Base-by-base conservation (phyloP, 2,329 filamentous ascomycete species). In the Fusarium nisikadoi region DNA sequence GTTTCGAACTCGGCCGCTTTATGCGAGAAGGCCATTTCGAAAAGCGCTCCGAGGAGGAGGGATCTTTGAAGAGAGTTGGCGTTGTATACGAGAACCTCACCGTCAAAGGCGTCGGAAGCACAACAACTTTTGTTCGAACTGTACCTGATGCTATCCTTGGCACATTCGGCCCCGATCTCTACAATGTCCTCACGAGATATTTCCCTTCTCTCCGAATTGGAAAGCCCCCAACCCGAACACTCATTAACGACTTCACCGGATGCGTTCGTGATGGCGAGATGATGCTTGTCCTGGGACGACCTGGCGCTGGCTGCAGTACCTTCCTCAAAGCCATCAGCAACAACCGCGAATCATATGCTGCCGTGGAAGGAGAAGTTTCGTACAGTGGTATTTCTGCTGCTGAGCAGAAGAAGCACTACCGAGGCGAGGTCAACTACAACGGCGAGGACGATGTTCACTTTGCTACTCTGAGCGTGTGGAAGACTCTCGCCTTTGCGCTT, bases 131-230 rank as follows among this genome's bases (percentile, higher is more conserved):
- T 71, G 92, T 93, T 31, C 89, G 89, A 68, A 94, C 92, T 0
- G 82, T 95, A 0, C 93, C 93, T 1, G 88, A 93, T 71, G 93
- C 93, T 6, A 85, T 95, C 41, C 70, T 94, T 8, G 92, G 92
- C 27, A 94, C 93, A 0, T 95, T 96, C 78, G 93, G 93, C 0
- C 93, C 93, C 0, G 93, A 95, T 79, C 82, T 95, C 3, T 95
- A 93, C 79, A 86, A 84, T 27, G 82, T 93, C 11, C 74, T 94
- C 19, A 81, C 80, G 35, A 74, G 78, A 4, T 80, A 79, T 50
- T 72, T 86, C 10, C 84, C 84, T 9, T 70, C 64, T 31, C 62
- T 80, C 17, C 73, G 69, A 5, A 47, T 78, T 36, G 50, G 58
- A 31, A 68, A 73, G 16, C 65, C 74, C 3, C 78, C 75, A 1